Percentiles rank a stretch among this genome's conserved stretches.
Evolutionary conservation across 202 grass and related monocot species (phyloP).

Genomic region (Schoenoplectus triqueter): DNA sequence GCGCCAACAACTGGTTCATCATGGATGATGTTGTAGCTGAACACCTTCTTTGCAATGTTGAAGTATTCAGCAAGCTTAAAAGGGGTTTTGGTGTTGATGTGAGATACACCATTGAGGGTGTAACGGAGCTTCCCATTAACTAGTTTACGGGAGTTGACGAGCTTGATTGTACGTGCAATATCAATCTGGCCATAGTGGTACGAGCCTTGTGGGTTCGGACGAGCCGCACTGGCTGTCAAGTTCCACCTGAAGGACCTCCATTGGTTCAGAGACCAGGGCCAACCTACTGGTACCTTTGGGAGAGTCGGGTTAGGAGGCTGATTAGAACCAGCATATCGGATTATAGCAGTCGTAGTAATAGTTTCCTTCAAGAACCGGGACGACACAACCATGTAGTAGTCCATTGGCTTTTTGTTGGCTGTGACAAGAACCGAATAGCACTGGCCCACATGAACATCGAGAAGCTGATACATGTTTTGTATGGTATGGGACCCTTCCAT

Average conservation of each 20-base stretch:
- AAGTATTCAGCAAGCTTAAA: constrained; percentile 90
- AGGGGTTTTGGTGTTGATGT: constrained; percentile 57
- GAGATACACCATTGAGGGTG: constrained; percentile 74
- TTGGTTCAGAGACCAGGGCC: constrained; percentile 86
- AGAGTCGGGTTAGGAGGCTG: constrained; percentile 45
- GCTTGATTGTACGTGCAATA: constrained; percentile 82
- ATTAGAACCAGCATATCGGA: constrained; percentile 65
- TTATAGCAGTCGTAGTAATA: constrained; percentile 37
- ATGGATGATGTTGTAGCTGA: constrained; percentile 66
- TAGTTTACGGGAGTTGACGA: constrained; percentile 43
- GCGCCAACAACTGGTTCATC: constrained; percentile 46
- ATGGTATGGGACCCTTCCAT: constrained; percentile 82
- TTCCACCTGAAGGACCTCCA: constrained; percentile 91
- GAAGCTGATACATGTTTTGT: constrained; percentile 60
- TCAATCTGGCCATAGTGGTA: constrained; percentile 90
- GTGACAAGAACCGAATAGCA: constrained; percentile 71
- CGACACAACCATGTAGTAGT: constrained; percentile 80
- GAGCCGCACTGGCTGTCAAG: constrained; percentile 78
- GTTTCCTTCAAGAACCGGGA: constrained; percentile 58
- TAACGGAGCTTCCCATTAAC: constrained; percentile 68
- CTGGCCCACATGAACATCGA: constrained; percentile 75
- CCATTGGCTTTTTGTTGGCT: constrained; percentile 63
- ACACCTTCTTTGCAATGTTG: constrained; percentile 56
- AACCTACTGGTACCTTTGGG: constrained; percentile 52
- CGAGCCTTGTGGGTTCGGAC: constrained; percentile 87